Base-by-base conservation (phyloP, 2,329 filamentous ascomycete genomes). In the Immersiporthe knoxdaviesiana region DNA sequence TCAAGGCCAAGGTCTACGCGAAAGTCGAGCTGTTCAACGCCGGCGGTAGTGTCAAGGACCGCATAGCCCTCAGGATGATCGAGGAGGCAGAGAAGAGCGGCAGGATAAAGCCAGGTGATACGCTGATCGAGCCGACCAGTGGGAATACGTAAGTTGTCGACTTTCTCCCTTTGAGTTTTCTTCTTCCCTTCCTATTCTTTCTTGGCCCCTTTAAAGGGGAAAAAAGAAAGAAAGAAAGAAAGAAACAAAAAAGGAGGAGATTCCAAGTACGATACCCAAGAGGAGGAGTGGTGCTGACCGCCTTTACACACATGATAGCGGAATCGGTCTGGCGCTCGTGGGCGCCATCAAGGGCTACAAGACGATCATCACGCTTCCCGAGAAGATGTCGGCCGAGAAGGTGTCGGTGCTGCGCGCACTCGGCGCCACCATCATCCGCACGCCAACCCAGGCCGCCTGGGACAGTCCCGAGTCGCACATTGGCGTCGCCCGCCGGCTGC, bases 371-470 rank as follows among this genome's bases (percentile, higher is more conserved):
- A 99, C 96, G 14, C 88, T 99, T 60, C 96, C 96, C 65, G 96
- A 99, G 83, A 99, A 99, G 86, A 99, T 99, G 96, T 97, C 94
- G 1, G 92, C 94, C 62, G 96, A 99, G 82, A 99, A 99, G 82
- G 96, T 99, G 52, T 92, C 95, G 2, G 96, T 99, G 37, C 87
- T 99, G 72, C 92, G 94, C 75, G 95, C 96, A 39, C 87, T 99
- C 65, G 95, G 95, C 73, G 96, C 96, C 56, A 97, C 97, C 77
- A 98, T 99, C 81, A 97, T 99, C 79, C 91, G 96, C 67, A 99
- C 96, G 4, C 96, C 96, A 32, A 99, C 94, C 44, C 93, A 97
- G 81, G 96, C 96, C 50, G 95, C 96, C 56, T 98, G 89, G 84
- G 96, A 99, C 81, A 91, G 90, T 52, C 96, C 96, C 67, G 96